phyloP scores from a whole-genome alignment of 495 filamentous ascomycete genomes.

The Pyrenula massariospora region DNA sequence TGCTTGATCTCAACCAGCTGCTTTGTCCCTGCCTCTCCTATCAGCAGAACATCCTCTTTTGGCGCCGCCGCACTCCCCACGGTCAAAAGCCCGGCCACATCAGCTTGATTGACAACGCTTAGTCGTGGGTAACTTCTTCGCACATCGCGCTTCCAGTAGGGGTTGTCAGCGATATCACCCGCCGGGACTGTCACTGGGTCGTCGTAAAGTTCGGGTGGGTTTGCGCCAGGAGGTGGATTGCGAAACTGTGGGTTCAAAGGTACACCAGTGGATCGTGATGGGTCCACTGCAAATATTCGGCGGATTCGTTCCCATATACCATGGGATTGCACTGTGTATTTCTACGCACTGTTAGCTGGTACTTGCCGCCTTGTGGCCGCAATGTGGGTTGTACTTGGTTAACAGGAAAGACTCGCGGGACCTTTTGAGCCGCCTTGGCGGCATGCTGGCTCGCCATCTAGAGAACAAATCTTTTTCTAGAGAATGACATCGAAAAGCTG shows the following conservation, averaged over 20 bases:
- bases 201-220: conserved; percentile 66
- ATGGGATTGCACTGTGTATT: conserved; percentile 90
- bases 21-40: conserved; percentile 75
- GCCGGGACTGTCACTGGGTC: conserved; percentile 89
- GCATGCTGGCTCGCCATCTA: background rate
- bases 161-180: conserved; percentile 89
- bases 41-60: conserved; percentile 59
- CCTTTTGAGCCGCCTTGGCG: background rate
- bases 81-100: conserved; percentile 73
- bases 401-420: background rate
- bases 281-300: conserved; percentile 65
- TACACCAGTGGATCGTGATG: conserved; percentile 79
- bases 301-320: conserved; percentile 86
- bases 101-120: conserved; percentile 69
- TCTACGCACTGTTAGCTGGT: conserved; percentile 36
- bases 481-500: too few relatives aligned
- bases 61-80: conserved; percentile 76
- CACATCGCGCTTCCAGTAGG: conserved; percentile 93
- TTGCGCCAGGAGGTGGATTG: conserved; percentile 70
- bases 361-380: too few relatives aligned
- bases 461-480: too few relatives aligned
- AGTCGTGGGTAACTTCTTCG: conserved; percentile 77
- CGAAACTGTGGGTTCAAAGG: conserved; percentile 91
- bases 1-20: conserved; percentile 71
- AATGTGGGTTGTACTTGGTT: background rate